Conservation (phyloP, 768 basidiomycete species). For the Rubroboletus pulcherrimus region DNA sequence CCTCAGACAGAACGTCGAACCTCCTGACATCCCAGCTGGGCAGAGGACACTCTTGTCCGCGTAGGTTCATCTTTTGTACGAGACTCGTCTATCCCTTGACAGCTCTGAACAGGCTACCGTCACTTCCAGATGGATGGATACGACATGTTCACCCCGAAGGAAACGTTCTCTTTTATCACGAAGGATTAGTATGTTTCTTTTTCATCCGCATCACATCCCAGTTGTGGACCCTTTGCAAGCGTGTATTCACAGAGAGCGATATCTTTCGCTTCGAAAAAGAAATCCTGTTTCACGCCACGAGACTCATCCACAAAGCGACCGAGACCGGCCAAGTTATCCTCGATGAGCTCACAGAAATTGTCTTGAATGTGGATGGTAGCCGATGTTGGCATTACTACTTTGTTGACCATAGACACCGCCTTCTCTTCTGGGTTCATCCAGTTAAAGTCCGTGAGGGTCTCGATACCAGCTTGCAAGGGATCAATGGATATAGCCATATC, state of each 20-base stretch:
- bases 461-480: not conserved
- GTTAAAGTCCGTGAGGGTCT: not conserved
- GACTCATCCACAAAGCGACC: slow-evolving; percentile 4
- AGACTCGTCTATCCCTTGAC: not conserved
- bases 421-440: no score
- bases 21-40: not conserved
- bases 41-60: not conserved
- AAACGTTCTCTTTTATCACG: not conserved
- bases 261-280: not conserved
- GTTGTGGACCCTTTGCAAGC: not conserved
- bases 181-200: not conserved
- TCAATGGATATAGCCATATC: not conserved
- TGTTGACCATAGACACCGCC: no score
- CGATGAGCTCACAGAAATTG: not conserved
- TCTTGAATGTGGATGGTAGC: no score
- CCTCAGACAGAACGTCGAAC: not conserved
- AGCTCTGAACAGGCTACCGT: not conserved
- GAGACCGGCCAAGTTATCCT: not conserved
- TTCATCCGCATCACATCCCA: no score
- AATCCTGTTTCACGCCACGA: not conserved
- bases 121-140: not conserved
- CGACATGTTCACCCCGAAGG: not conserved
- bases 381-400: no score
- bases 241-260: not conserved
- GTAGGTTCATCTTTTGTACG: not conserved